Base-by-base conservation (phyloP, 2,329 filamentous ascomycete species). In the Madurella fahalii region DNA sequence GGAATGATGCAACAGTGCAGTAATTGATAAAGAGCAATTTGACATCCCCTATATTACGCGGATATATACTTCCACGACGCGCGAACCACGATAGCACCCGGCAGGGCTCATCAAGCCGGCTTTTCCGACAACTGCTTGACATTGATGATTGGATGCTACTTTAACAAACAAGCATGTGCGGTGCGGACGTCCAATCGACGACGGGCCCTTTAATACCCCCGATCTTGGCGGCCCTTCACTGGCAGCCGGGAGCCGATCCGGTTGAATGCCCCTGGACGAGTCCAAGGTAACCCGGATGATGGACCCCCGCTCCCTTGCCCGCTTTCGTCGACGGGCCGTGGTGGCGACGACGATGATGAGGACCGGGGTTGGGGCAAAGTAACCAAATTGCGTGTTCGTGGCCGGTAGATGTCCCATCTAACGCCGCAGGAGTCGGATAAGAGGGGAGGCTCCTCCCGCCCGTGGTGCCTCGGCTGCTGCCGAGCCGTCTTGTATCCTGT, bases 211-310 rank as follows among this genome's bases (percentile, higher is more conserved):
- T 37, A 37, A 37, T 37, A 5, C 34, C 34, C 13, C 34, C 4
- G 13, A 15, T 37, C 34, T 37, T 37, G 34, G 34, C 34, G 34
- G 34, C 34, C 34, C 34, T 37, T 37, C 34, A 15, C 13, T 37
- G 34, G 13, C 34, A 37, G 11, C 9, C 11, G 13, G 30, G 18
- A 39, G 40, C 44, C 40, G 48, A 43, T 40, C 53, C 53, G 53
- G 53, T 9, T 44, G 48, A 55, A 52, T 55, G 40, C 12, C 9
- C 15, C 43, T 40, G 40, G 41, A 44, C 47, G 43, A 47, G 47
- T 39, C 47, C 53, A 47, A 55, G 51, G 53, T 30, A 11, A 16
- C 7, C 48, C 4, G 47, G 37, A 52, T 48, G 15, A 40, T 18
- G n/a, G 44, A 39, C 30, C 53, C 53, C 53, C 48, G 44, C 48